Percentiles rank a stretch among this genome's conserved stretches.
Evolutionary conservation across 202 grass and related monocot genomes (phyloP).

Genomic region (Musa balbisiana): DNA sequence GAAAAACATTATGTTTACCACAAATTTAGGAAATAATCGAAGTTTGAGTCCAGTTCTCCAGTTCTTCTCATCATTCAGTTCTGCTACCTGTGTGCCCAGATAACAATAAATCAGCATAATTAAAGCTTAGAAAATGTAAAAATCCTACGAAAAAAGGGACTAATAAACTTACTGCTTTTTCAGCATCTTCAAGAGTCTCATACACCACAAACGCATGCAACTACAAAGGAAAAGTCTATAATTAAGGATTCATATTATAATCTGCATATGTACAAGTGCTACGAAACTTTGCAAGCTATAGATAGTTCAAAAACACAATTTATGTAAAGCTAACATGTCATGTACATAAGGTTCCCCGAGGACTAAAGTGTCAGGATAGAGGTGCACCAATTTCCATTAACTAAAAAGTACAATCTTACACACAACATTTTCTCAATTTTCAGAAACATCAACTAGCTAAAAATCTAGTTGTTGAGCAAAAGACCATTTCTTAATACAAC

Average conservation of each 20-base stretch:
- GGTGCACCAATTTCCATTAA: too few species aligned
- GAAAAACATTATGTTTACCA: constrained; percentile 44
- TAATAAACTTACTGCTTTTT: constrained; percentile 59
- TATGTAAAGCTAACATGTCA: neutral
- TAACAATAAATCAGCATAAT: constrained; percentile 12
- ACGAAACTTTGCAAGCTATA: neutral
- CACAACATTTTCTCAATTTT: neutral
- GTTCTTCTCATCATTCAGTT: constrained; percentile 96
- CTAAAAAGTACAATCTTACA: neutral
- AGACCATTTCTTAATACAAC: too few species aligned
- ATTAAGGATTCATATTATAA: too few species aligned
- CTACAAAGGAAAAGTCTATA: constrained; percentile 23
- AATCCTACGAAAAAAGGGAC: neutral
- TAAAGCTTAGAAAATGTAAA: neutral
- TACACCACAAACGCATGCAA: constrained; percentile 99
- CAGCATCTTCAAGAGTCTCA: constrained; percentile 76
- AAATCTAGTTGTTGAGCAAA: too few species aligned
- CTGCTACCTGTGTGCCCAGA: constrained; percentile 44
- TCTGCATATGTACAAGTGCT: too few species aligned
- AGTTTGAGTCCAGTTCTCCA: constrained; percentile 98
- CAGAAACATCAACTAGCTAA: neutral
- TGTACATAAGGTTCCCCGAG: neutral
- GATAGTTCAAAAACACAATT: neutral
- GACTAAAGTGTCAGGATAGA: neutral
- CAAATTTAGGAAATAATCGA: constrained; percentile 64